Conservation (phyloP, 2,329 filamentous ascomycete species). For the Pyrenophora teres region DNA sequence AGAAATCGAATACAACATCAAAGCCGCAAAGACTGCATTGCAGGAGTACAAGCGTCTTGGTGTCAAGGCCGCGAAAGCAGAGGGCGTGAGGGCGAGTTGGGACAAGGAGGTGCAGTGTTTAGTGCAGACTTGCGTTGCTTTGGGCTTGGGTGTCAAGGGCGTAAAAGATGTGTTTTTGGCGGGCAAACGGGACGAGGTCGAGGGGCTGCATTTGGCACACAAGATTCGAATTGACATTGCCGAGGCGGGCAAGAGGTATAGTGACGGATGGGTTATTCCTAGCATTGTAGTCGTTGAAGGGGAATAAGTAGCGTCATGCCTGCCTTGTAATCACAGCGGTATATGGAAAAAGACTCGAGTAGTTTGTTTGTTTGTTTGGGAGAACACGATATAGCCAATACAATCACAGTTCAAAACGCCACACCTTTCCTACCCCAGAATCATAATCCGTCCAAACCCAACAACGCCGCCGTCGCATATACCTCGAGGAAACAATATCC, state of each 20-base stretch:
- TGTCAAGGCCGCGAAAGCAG: conserved; percentile 36
- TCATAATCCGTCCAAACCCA: too few relatives aligned
- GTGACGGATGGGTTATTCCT: conserved; percentile 54
- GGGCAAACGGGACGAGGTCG: neutral
- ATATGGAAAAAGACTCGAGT: too few relatives aligned
- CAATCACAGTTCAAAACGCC: too few relatives aligned
- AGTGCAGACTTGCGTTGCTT: conserved; percentile 41
- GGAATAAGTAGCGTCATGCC: too few relatives aligned
- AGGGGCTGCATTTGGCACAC: conserved; percentile 2
- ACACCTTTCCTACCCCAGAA: too few relatives aligned
- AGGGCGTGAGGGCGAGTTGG: conserved; percentile 48
- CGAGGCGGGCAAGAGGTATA: conserved; percentile 48
- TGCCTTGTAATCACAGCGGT: too few relatives aligned
- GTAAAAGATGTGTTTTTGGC: conserved; percentile 18
- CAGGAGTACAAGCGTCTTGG: conserved; percentile 45
- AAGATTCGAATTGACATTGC: conserved; percentile 46
- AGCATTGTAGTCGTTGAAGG: conserved; percentile 36
- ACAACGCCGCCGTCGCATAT: too few relatives aligned
- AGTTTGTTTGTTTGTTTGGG: too few relatives aligned
- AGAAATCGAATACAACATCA: conserved; percentile 36
- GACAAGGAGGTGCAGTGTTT: conserved; percentile 39
- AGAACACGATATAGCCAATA: too few relatives aligned
- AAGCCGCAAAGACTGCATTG: conserved; percentile 44
- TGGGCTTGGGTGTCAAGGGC: conserved; percentile 37
- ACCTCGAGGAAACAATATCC: too few relatives aligned